Evolutionary conservation across 177 flowering plant species (phyloP), one percentile per base, ranked within the genome.

Genomic region (Vitis hybrid): DNA sequence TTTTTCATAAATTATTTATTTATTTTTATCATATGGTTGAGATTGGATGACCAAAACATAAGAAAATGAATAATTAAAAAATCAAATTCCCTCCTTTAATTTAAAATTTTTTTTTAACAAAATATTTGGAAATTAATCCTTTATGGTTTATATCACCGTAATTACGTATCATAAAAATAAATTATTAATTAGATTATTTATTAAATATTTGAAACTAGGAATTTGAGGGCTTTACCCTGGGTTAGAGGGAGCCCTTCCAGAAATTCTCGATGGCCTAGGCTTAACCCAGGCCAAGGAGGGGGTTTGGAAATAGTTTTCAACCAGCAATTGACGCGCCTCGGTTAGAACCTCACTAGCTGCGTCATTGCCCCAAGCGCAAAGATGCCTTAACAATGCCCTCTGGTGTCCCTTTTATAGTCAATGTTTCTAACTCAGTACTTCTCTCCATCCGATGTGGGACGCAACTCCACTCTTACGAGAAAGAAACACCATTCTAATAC

Each of bases 321-420:
- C 85, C 86, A 86, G 85, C 88, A 86, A 86, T 86, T 73, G 86
- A 87, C 87, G 84, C 88, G 84, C 88, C 88, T 82, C 82, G 79
- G 82, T 85, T 88, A 82, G 52, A 60, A 83, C 88, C 89, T 82
- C 88, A 86, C 79, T 79, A 85, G 86, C 88, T 88, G 87, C 86
- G 86, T 86, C 88, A 88, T 88, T 85, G 90, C 90, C 90, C 90
- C 90, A 88, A 85, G 87, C 86, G 88, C 90, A 86, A 73, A 73
- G 76, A 73, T 72, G 15, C 13, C 1, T 17, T 27, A 1, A 1
- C 0, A 49, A 10, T 14, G 19, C 19, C 19, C 19, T 19, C 19
- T 19, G 19, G 14, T 12, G 3, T 27, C 40, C 63, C 0, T 21
- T 27, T 60, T 60, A 60, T 60, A 11, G 12, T 40, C 11, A 11